These are phyloP conservation scores for Sphenostylis stenocarpa DNA, from an alignment of 306 rosid species.

Conservation along the genomic window DNA sequence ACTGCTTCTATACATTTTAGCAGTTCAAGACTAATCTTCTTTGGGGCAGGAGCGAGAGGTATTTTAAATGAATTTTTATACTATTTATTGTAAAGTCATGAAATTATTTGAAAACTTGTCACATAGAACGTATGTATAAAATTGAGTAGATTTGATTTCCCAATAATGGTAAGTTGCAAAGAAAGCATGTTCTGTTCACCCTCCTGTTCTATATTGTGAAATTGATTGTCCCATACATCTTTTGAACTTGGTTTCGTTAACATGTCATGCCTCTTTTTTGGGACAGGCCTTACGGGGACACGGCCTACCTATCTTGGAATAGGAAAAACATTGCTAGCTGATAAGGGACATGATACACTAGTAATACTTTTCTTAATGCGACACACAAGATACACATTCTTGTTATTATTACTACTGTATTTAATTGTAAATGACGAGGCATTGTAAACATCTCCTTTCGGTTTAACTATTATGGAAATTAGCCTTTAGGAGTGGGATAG, in stretches of 20 bases:
- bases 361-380: conserved; percentile 8
- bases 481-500: not conserved
- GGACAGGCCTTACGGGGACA: conserved; percentile 56
- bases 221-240: not conserved
- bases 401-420: conserved; percentile 19
- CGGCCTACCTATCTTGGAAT: conserved; percentile 50
- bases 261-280: conserved; percentile 8
- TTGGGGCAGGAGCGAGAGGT: not conserved
- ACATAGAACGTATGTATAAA: not conserved
- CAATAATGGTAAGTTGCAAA: not conserved
- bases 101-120: not conserved
- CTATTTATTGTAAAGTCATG: not conserved
- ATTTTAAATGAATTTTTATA: not conserved
- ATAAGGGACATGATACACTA: conserved; percentile 25
- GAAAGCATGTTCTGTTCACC: not conserved
- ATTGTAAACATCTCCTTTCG: not conserved
- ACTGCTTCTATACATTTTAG: not conserved
- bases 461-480: conserved; percentile 17
- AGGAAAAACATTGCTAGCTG: conserved; percentile 49
- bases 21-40: not conserved
- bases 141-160: not conserved
- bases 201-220: conserved; percentile 1
- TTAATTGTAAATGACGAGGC: conserved; percentile 33
- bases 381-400: conserved; percentile 5
- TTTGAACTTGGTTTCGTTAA: not conserved